These are phyloP conservation scores for Erodium trifolium DNA, from an alignment of 441 rosid genomes.

Conservation along the genomic window DNA sequence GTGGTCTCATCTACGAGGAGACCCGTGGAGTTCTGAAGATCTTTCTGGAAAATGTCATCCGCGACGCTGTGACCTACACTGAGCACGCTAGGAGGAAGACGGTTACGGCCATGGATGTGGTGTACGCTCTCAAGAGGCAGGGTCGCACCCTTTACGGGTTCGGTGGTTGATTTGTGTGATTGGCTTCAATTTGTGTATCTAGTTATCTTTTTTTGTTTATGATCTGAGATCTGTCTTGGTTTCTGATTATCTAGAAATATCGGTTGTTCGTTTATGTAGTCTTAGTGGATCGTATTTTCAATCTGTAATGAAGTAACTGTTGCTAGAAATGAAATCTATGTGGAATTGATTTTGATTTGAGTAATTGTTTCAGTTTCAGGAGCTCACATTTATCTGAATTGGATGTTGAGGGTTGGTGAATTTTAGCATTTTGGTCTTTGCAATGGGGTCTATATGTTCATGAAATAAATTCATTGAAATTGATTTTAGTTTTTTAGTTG, in stretches of 20 bases:
- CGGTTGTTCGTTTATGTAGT: neutral
- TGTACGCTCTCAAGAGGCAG: conserved; percentile 25
- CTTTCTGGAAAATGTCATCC: conserved; percentile 24
- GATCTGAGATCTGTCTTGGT: neutral
- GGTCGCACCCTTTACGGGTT: conserved; percentile 24
- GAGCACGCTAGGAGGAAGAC: conserved; percentile 27
- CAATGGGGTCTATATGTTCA: no score
- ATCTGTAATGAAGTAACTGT: neutral
- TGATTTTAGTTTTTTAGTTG: no score
- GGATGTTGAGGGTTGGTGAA: neutral
- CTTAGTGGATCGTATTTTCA: neutral
- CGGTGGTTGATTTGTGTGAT: conserved; percentile 15
- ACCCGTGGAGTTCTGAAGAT: conserved; percentile 25
- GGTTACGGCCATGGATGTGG: conserved; percentile 25
- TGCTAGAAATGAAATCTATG: neutral
- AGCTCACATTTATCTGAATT: neutral
- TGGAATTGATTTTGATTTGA: neutral
- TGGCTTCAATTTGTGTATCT: neutral
- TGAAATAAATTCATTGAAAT: no score
- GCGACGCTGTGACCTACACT: conserved; percentile 24
- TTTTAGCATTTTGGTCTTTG: neutral
- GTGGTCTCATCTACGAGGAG: conserved; percentile 25
- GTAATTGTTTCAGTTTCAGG: neutral
- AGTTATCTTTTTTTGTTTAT: neutral
- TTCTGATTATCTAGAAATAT: neutral